A percentile compares a stretch with the other conserved stretches of the same genome.
Conservation (phyloP, 306 rosid species). For the Cucurbita moschata region DNA sequence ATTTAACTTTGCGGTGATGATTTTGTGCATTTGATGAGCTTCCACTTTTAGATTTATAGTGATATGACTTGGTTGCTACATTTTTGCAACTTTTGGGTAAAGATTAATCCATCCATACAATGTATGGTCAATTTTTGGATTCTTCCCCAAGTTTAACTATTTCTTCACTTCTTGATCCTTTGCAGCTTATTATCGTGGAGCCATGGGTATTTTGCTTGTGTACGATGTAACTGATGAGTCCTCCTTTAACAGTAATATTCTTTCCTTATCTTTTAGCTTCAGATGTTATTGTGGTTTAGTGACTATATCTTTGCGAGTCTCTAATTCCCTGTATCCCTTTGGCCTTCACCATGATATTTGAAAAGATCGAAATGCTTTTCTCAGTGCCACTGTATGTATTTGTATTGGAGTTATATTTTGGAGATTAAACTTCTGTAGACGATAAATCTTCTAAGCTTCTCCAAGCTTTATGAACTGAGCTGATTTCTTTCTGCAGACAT, state of each 20-base stretch:
- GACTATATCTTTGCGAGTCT: neutral
- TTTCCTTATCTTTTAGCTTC: slow-evolving; percentile 8
- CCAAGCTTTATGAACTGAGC: slow-evolving; percentile 4
- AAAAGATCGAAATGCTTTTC: neutral
- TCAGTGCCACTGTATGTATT: neutral
- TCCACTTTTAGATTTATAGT: neutral
- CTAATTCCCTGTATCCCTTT: neutral
- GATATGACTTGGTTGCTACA: neutral
- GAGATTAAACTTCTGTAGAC: neutral
- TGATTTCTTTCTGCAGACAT: slow-evolving; percentile 51
- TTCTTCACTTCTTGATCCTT: neutral
- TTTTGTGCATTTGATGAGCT: neutral
- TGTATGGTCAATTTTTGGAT: neutral
- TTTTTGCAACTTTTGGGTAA: neutral
- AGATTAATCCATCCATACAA: neutral
- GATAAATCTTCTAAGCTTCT: neutral
- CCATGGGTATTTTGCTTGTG: slow-evolving; percentile 97
- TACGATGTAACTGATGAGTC: slow-evolving; percentile 95
- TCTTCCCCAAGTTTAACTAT: neutral
- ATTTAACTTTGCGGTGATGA: neutral
- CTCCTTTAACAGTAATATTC: slow-evolving; percentile 74
- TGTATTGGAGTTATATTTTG: neutral
- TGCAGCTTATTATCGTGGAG: slow-evolving; percentile 95
- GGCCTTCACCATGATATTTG: neutral
- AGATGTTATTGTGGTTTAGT: slow-evolving; percentile 1